Conservation (phyloP, 345 rosid genomes). For the Bruguiera parviflora region DNA sequence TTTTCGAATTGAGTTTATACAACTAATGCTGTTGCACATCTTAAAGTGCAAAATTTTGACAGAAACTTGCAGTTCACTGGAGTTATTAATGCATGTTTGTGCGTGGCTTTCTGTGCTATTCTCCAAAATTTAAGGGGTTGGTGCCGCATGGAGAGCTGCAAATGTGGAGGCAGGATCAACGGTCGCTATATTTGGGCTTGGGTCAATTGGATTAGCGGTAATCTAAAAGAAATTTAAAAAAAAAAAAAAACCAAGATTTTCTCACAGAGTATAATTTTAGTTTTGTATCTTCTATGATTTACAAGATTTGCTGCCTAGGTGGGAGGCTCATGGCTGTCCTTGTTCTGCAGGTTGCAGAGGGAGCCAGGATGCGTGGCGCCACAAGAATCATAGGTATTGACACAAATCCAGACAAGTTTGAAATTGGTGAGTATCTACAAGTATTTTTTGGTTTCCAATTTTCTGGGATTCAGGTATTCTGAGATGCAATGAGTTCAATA, state of each 20-base stretch:
- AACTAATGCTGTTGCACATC: no score
- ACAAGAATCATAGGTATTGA: slow-evolving; percentile 74
- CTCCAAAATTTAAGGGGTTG: slow-evolving; percentile 49
- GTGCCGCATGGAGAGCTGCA: slow-evolving; percentile 85
- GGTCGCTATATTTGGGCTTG: slow-evolving; percentile 81
- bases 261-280: neutral
- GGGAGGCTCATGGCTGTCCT: neutral
- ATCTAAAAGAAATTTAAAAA: neutral
- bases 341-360: slow-evolving; percentile 69
- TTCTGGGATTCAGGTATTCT: no score
- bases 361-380: slow-evolving; percentile 77
- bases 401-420: slow-evolving; percentile 58
- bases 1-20: no score
- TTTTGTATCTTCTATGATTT: neutral
- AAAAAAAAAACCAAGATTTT: neutral
- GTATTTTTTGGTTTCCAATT: neutral
- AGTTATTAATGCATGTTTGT: neutral
- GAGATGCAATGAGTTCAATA: no score
- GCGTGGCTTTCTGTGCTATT: neutral
- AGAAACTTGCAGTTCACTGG: neutral
- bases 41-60: no score
- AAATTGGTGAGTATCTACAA: slow-evolving; percentile 47
- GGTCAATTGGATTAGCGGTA: slow-evolving; percentile 88
- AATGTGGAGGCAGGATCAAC: slow-evolving; percentile 80
- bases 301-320: neutral